These are phyloP conservation scores for Suillus luteus DNA, from an alignment of 768 basidiomycete species.

Conservation along the genomic window DNA sequence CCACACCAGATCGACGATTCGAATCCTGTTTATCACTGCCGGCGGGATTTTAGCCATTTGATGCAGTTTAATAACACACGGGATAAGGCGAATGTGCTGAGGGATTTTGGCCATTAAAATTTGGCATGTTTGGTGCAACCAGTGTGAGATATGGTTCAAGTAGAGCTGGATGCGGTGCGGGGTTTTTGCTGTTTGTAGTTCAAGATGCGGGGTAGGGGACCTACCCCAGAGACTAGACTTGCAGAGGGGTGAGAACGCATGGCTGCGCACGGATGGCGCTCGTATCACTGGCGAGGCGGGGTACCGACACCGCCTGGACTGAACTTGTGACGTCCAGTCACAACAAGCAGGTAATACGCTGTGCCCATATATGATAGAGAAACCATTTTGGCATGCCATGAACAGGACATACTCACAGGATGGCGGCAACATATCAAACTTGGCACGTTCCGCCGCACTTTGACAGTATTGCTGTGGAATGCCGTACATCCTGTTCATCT, in stretches of 20 bases:
- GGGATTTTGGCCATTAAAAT: not conserved
- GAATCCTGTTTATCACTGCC: not conserved
- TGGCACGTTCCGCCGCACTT: not conserved
- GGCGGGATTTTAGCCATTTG: slow-evolving; percentile 3
- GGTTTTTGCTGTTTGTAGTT: not conserved
- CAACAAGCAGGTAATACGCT: not conserved
- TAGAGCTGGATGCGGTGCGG: not conserved
- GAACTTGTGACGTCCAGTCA: not conserved
- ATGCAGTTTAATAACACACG: not conserved
- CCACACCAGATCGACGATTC: not conserved
- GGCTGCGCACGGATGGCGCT: not conserved
- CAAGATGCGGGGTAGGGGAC: not conserved
- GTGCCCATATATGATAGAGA: not conserved
- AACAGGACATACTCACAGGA: not conserved
- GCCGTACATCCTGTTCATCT: not conserved
- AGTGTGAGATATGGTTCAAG: not conserved
- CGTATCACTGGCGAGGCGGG: not conserved
- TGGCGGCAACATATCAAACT: not conserved
- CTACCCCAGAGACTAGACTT: not conserved
- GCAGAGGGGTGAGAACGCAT: not conserved
- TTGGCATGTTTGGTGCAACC: not conserved
- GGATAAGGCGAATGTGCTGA: not conserved
- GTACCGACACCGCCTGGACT: not conserved
- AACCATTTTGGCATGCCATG: not conserved
- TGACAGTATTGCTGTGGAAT: not conserved